These are phyloP conservation scores for Inonotus obliquus DNA, from an alignment of 1,284 basidiomycete genomes.

Conservation along the genomic window DNA sequence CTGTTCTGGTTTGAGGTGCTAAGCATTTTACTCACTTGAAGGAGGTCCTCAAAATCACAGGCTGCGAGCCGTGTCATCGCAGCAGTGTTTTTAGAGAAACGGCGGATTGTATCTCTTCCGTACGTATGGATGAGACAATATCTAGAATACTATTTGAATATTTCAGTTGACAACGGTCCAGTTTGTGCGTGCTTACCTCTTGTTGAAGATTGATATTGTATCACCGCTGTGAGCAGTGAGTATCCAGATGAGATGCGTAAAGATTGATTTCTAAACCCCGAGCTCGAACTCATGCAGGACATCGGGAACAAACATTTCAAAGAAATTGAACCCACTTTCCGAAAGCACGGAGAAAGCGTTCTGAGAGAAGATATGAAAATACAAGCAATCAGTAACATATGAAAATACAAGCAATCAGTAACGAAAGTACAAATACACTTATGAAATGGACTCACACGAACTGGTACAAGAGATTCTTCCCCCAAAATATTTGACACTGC, in stretches of 20 bases:
- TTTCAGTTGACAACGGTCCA: too few relatives aligned
- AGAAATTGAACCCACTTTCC: conserved; percentile 19
- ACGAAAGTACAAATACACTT: too few relatives aligned
- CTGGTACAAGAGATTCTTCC: conserved; percentile 16
- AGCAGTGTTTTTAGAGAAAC: conserved; percentile 28
- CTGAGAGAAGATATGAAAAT: conserved; percentile 3
- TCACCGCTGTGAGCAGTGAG: conserved; percentile 9
- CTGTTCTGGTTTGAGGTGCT: too few relatives aligned
- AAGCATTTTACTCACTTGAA: too few relatives aligned
- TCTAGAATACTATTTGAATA: conserved; percentile 15
- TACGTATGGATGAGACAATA: conserved; percentile 29
- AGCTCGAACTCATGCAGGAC: conserved; percentile 28
- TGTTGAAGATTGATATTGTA: neutral
- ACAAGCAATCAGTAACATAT: conserved; percentile 15
- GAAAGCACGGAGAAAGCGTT: conserved; percentile 24
- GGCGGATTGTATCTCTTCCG: conserved; percentile 29
- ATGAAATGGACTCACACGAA: conserved; percentile 18
- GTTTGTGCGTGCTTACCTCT: neutral
- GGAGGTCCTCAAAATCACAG: conserved; percentile 33
- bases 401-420: too few relatives aligned
- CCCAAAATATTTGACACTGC: conserved; percentile 16
- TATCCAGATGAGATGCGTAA: conserved; percentile 27
- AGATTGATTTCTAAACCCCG: conserved; percentile 27
- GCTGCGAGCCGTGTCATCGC: conserved; percentile 32
- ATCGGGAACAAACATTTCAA: conserved; percentile 23